phyloP scores from a whole-genome alignment of 164 flowering plant species.

The Magnolia sinica region DNA sequence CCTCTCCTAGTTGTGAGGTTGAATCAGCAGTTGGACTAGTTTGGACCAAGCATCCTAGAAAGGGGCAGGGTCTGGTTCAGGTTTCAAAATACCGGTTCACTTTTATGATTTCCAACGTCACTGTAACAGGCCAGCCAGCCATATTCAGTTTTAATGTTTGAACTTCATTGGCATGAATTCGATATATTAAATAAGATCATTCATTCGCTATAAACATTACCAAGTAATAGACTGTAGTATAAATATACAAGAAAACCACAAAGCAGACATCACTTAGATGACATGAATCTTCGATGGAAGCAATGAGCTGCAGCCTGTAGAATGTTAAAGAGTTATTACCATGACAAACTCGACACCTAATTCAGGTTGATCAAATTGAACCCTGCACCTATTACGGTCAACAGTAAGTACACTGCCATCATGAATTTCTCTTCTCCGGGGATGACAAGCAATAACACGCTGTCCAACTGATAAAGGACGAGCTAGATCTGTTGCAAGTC shows the following conservation, averaged over 20 bases:
- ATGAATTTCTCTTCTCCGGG: slow-evolving; percentile 79
- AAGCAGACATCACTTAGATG: neutral
- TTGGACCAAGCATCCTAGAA: too few species aligned
- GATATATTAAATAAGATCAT: too few species aligned
- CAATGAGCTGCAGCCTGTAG: neutral
- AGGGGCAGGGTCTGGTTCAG: too few species aligned
- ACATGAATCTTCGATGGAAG: neutral
- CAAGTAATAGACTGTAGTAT: neutral
- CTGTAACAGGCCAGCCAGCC: too few species aligned
- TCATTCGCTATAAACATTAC: too few species aligned
- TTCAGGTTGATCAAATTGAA: slow-evolving; percentile 83
- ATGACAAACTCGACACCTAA: slow-evolving; percentile 82
- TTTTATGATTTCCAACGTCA: too few species aligned
- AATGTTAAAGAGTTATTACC: slow-evolving; percentile 37
- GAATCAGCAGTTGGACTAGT: too few species aligned
- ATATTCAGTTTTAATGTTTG: too few species aligned
- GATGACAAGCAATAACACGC: slow-evolving; percentile 84
- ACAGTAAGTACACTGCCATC: slow-evolving; percentile 87
- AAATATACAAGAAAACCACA: neutral
- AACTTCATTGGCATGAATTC: too few species aligned
- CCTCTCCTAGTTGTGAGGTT: too few species aligned
- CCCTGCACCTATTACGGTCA: slow-evolving; percentile 70
- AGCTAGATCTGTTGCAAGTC: slow-evolving; percentile 84
- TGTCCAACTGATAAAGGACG: slow-evolving; percentile 88
- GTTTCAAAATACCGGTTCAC: too few species aligned